phyloP scores from a whole-genome alignment of 768 basidiomycete genomes.

The Amanita rubescens region DNA sequence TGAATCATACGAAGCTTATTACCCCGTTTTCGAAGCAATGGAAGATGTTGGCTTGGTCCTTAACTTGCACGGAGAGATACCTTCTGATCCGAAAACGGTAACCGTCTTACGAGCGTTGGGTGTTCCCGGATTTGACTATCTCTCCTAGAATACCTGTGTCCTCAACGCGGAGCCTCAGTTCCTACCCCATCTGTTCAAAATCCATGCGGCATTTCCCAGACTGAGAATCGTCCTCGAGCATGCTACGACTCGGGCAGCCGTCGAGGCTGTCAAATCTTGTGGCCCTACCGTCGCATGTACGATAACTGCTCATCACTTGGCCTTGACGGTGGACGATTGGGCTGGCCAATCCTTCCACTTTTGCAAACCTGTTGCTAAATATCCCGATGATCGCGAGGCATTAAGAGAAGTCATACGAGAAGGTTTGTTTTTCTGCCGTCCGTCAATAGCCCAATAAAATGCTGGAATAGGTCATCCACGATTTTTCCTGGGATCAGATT shows the following conservation, averaged over 20 bases:
- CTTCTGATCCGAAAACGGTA: conserved; percentile 66
- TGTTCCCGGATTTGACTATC: conserved; percentile 6
- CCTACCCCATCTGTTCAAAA: conserved; percentile 75
- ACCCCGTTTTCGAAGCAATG: conserved; percentile 91
- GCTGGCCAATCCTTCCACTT: conserved; percentile 93
- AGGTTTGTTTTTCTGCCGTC: conserved; percentile 35
- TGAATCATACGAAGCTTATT: conserved; percentile 91
- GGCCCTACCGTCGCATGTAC: conserved; percentile 88
- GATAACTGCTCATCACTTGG: conserved; percentile 95
- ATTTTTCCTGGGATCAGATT: conserved; percentile 97
- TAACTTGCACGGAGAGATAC: conserved; percentile 95
- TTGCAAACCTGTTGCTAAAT: conserved; percentile 98
- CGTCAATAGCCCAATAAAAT: not conserved
- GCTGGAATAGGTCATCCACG: conserved; percentile 67
- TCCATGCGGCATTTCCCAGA: conserved; percentile 78
- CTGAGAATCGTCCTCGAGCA: conserved; percentile 97
- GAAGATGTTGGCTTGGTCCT: conserved; percentile 90
- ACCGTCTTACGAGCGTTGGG: conserved; percentile 5
- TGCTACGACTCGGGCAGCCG: conserved; percentile 87
- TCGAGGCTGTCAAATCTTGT: conserved; percentile 75
- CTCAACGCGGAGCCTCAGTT: conserved; percentile 91
- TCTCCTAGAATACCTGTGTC: conserved; percentile 72
- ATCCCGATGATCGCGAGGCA: conserved; percentile 83
- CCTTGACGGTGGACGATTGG: conserved; percentile 93
- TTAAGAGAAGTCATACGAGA: conserved; percentile 68